Evolutionary conservation across 2,329 filamentous ascomycete genomes (phyloP), one percentile per base, ranked within the genome.

Genomic region (Epichloe bromicola): DNA sequence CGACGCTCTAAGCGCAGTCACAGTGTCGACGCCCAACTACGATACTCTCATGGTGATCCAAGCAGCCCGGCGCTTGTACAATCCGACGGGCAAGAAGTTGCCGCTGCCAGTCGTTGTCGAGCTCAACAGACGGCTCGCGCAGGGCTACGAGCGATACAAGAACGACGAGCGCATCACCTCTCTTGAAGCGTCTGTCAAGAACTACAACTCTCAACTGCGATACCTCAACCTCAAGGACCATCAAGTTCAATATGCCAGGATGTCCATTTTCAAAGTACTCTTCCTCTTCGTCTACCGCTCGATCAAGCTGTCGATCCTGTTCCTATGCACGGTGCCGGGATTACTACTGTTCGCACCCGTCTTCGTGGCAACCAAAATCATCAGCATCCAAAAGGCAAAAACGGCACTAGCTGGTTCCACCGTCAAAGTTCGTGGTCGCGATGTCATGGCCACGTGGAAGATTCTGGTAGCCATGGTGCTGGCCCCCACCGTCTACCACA

Each of bases 21-120:
- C 91, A 3, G 89, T 96, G 39, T 91, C 88, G 14, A 83, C 87
- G 38, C 90, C 91, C 3, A 88, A 97, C 67, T 96, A 95, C 67
- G 91, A 97, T 61, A 97, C 91, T 3, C 75, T 97, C 20, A 95
- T 95, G 90, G 78, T 94, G 58, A 95, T 97, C 53, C 93, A 97
- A 76, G 90, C 91, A 38, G 91, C 90, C 6, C 81, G 93, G 55
- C 82, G 93, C 47, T 75, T 98, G 30, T 98, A 98, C 70, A 96
- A 95, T 62, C 87, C 89, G 11, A 93, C 88, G 47, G 88, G 89
- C 59, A 95, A 91, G 71, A 95, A 95, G 67, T 76, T 97, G 38
- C 91, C 91, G 6, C 76, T 97, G 20, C 88, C 91, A 1, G 86
- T 91, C 63, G 87, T 97, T 10, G 87, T 97, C 34, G 93, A 98